These are phyloP conservation scores for Selaginella moellendorffii DNA, from an alignment of 75 land plant genomes.

Conservation along the genomic window DNA sequence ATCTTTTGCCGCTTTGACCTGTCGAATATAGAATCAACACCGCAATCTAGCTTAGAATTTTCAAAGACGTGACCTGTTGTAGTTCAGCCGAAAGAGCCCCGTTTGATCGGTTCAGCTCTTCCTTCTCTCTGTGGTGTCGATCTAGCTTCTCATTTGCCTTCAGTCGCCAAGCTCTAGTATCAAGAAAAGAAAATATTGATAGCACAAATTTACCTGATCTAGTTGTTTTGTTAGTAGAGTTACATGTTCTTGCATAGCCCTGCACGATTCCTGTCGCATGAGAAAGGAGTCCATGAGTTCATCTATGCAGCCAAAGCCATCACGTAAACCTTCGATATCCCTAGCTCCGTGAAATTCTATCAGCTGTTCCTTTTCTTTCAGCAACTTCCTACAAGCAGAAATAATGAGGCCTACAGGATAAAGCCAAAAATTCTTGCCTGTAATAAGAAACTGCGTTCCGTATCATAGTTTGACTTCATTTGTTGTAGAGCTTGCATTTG, in stretches of 20 bases:
- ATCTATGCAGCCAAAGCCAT: background rate
- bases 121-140: slow-evolving; percentile 11
- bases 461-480: slow-evolving; percentile 8
- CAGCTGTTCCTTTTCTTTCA: slow-evolving; percentile 13
- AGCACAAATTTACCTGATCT: slow-evolving; percentile 21
- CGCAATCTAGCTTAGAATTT: background rate
- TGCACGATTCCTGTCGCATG: slow-evolving; percentile 13
- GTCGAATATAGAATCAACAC: background rate
- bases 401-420: background rate
- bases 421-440: background rate
- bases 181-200: background rate
- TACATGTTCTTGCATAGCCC: slow-evolving; percentile 25
- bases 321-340: slow-evolving; percentile 16
- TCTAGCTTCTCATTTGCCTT: slow-evolving; percentile 13
- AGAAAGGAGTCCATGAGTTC: background rate
- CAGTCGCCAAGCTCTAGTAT: slow-evolving; percentile 8
- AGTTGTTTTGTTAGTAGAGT: slow-evolving; percentile 24
- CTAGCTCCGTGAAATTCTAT: slow-evolving; percentile 20
- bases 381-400: slow-evolving; percentile 17
- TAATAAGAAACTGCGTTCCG: slow-evolving; percentile 5
- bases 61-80: slow-evolving; percentile 12
- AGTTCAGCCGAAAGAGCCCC: slow-evolving; percentile 9
- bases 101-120: slow-evolving; percentile 12
- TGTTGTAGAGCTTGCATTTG: slow-evolving; percentile 12
- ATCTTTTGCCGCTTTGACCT: slow-evolving; percentile 15